Evolutionary conservation across 1,284 basidiomycete species (phyloP).

Genomic region (Trametes hirsuta): DNA sequence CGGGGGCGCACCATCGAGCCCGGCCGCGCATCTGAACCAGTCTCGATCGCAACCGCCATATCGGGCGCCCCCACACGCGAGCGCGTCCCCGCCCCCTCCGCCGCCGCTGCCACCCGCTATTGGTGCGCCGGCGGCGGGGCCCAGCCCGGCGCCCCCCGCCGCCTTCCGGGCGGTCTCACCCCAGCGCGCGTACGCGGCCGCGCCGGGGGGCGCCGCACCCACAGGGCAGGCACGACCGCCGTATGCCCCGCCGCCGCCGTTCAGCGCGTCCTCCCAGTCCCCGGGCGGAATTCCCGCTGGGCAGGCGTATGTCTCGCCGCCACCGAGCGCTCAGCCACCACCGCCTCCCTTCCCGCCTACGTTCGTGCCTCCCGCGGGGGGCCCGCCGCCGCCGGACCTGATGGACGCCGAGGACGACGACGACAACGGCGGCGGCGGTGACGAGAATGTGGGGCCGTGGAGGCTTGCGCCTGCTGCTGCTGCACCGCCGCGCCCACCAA

Average conservation of each 20-base stretch:
- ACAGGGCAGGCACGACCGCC: conserved; percentile 15
- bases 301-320: conserved; percentile 21
- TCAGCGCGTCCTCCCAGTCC: conserved; percentile 29
- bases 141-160: background rate
- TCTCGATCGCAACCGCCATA: conserved; percentile 20
- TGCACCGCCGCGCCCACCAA: conserved; percentile 84
- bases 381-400: conserved; percentile 36
- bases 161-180: conserved; percentile 7
- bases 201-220: background rate
- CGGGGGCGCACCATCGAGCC: conserved; percentile 16
- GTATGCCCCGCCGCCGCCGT: conserved; percentile 29
- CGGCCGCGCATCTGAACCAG: conserved; percentile 12
- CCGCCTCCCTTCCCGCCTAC: conserved; percentile 33
- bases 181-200: conserved; percentile 8
- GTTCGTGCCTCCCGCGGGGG: conserved; percentile 15
- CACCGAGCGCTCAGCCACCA: conserved; percentile 13
- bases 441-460: background rate
- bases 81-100: conserved; percentile 19
- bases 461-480: conserved; percentile 26
- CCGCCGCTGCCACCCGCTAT: conserved; percentile 20
- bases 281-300: conserved; percentile 15
- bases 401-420: conserved; percentile 41
- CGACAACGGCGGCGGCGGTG: background rate
- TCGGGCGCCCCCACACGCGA: conserved; percentile 11
- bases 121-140: background rate